Evolutionary conservation across 768 basidiomycete species (phyloP), one percentile per base, ranked within the genome.

Genomic region (Amanita polypyramis): DNA sequence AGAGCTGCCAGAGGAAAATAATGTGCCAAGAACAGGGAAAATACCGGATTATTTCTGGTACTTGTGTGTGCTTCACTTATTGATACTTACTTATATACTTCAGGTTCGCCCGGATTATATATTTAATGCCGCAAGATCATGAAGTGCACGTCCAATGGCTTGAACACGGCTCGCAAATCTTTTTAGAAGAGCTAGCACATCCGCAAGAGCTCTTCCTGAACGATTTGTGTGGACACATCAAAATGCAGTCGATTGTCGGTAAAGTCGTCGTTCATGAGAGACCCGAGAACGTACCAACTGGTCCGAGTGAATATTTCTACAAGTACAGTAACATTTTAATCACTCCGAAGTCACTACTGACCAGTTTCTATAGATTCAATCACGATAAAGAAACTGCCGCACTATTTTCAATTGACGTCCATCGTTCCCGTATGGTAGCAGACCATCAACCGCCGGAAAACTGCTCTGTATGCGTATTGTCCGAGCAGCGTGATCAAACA

Each of bases 61-160:
- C n/a, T n/a, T n/a, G 15, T 15, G 2, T 42, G 27, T 29, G 33
- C 23, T 41, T 8, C 4, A 15, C 14, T 30, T 36, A 36, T 21
- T 20, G 38, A 42, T 23, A 36, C n/a, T 20, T 14, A 51, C 43
- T 23, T 1, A 43, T 32, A 8, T 49, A 36, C 11, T 38, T 12
- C 54, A 88, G 85, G 85, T 87, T 89, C 60, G 85, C 70, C 0
- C 70, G 69, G 54, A 79, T 90, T 20, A 58, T 80, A 0, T 74
- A 69, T 43, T 72, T 87, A 48, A 60, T 71, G 12, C 62, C 66
- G 29, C 61, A 68, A 12, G 50, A 63, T 4, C 62, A 70, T 45
- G 61, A 50, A 1, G 73, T 75, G 0, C 88, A 91, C 59, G 62
- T 85, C 8, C 84, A 79, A 29, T 91, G 85, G 85, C 75, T 84